Percentiles rank a stretch among this genome's conserved stretches.
phyloP scores from a whole-genome alignment of 1,284 basidiomycete genomes.

The Cryptococcus sp. region DNA sequence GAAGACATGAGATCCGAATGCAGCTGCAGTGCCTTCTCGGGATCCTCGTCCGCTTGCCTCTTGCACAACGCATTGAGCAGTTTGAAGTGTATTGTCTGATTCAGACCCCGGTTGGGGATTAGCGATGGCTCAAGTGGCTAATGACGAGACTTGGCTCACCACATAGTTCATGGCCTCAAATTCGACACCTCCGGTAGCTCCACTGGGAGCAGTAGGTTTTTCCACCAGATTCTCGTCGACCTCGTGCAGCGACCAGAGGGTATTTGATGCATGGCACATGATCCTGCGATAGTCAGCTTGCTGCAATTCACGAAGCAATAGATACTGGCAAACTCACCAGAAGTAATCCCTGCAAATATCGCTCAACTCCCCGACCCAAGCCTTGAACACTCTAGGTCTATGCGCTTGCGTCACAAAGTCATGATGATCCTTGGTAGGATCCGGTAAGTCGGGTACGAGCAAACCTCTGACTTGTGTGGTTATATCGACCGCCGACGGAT shows the following conservation, averaged over 20 bases:
- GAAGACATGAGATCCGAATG: slow-evolving; percentile 82
- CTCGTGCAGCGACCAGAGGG: slow-evolving; percentile 78
- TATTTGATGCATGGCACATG: slow-evolving; percentile 93
- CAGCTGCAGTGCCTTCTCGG: slow-evolving; percentile 69
- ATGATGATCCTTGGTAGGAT: slow-evolving; percentile 57
- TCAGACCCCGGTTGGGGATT: background rate
- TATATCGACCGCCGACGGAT: slow-evolving; percentile 19
- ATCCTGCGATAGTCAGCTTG: slow-evolving; percentile 58
- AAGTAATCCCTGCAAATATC: slow-evolving; percentile 95
- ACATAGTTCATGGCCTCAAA: slow-evolving; percentile 96
- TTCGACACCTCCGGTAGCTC: slow-evolving; percentile 98
- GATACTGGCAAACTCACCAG: slow-evolving; percentile 58
- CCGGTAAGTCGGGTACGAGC: slow-evolving; percentile 47
- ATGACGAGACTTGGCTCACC: slow-evolving; percentile 58
- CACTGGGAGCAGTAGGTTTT: slow-evolving; percentile 89
- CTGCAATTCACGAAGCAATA: too few relatives aligned
- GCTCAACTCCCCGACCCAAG: slow-evolving; percentile 82
- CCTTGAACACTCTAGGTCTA: slow-evolving; percentile 81
- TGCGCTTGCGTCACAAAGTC: slow-evolving; percentile 86
- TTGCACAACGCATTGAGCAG: slow-evolving; percentile 75
- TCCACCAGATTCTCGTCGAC: slow-evolving; percentile 81
- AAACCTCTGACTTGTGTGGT: slow-evolving; percentile 39
- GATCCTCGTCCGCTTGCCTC: slow-evolving; percentile 63
- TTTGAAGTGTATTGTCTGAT: slow-evolving; percentile 77
- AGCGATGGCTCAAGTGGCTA: background rate